These are phyloP conservation scores for Russula emetica DNA, from an alignment of 768 basidiomycete species.

Conservation along the genomic window DNA sequence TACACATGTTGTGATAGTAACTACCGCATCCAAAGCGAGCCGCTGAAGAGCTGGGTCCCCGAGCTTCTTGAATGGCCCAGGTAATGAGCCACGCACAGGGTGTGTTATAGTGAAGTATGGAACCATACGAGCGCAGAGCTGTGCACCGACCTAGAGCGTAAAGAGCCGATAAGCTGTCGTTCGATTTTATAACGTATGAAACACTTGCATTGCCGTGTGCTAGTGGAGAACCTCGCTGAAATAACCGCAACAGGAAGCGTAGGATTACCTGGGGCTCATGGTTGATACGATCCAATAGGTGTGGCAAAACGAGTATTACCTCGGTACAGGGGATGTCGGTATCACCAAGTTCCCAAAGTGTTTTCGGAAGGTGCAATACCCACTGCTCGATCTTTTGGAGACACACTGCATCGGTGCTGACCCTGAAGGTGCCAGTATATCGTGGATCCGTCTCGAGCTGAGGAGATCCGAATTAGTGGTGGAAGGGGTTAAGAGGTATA, in stretches of 20 bases:
- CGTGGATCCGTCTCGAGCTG: conserved; percentile 59
- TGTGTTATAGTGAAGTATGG: conserved; percentile 82
- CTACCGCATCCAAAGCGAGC: conserved; percentile 62
- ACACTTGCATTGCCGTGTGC: conserved; percentile 43
- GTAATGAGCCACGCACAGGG: conserved; percentile 63
- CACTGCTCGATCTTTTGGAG: conserved; percentile 50
- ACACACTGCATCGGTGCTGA: conserved; percentile 33
- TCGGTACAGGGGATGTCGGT: conserved; percentile 55
- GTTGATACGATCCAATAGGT: neutral
- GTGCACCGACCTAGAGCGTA: conserved; percentile 42
- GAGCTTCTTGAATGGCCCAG: conserved; percentile 77
- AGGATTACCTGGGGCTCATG: conserved; percentile 46
- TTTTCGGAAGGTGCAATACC: conserved; percentile 71
- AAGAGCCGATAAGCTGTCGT: conserved; percentile 19
- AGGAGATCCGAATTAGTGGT: neutral
- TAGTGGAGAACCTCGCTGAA: conserved; percentile 52
- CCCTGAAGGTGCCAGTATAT: conserved; percentile 48
- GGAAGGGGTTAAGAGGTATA: neutral
- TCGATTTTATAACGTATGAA: neutral
- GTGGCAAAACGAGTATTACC: conserved; percentile 38
- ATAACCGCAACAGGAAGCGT: conserved; percentile 55
- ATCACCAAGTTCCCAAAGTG: conserved; percentile 77
- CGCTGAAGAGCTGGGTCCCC: conserved; percentile 44
- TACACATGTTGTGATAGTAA: conserved; percentile 30
- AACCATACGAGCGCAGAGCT: conserved; percentile 52